Evolutionary conservation across 805 yeast genomes (phyloP).

Genomic region (Yamadazyma kitorensis): DNA sequence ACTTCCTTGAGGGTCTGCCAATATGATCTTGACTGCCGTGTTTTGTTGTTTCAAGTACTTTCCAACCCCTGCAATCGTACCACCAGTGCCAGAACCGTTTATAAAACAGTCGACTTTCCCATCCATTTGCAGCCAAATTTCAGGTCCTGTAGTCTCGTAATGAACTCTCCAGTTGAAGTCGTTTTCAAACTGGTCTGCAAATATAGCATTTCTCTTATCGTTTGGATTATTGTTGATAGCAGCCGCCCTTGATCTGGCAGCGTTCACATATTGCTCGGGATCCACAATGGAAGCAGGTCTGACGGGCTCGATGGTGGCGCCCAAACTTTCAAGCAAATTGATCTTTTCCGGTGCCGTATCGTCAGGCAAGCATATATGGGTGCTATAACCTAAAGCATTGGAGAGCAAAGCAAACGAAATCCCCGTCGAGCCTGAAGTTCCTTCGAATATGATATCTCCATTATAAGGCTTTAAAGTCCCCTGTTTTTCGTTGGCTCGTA

Average conservation of each 20-base stretch:
- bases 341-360: constrained; percentile 88
- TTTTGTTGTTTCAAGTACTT: constrained; percentile 69
- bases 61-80: constrained; percentile 91
- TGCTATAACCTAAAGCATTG: constrained; percentile 80
- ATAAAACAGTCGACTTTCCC: constrained; percentile 71
- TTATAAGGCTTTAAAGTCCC: constrained; percentile 57
- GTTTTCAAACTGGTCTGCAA: constrained; percentile 95
- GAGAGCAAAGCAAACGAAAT: constrained; percentile 91
- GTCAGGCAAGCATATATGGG: constrained; percentile 93
- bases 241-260: constrained; percentile 70
- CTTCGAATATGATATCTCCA: constrained; percentile 84
- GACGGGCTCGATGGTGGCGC: constrained; percentile 82
- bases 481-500: constrained; percentile 58
- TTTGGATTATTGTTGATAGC: constrained; percentile 38
- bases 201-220: constrained; percentile 57
- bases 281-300: constrained; percentile 95
- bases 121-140: constrained; percentile 78
- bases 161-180: constrained; percentile 88
- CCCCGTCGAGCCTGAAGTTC: constrained; percentile 97
- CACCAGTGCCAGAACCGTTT: constrained; percentile 96
- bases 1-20: constrained; percentile 96
- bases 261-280: constrained; percentile 87
- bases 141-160: constrained; percentile 85
- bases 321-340: constrained; percentile 64
- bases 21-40: constrained; percentile 46